phyloP scores from a whole-genome alignment of 1,139 yeast species.

The Lodderomyces elongisporus region DNA sequence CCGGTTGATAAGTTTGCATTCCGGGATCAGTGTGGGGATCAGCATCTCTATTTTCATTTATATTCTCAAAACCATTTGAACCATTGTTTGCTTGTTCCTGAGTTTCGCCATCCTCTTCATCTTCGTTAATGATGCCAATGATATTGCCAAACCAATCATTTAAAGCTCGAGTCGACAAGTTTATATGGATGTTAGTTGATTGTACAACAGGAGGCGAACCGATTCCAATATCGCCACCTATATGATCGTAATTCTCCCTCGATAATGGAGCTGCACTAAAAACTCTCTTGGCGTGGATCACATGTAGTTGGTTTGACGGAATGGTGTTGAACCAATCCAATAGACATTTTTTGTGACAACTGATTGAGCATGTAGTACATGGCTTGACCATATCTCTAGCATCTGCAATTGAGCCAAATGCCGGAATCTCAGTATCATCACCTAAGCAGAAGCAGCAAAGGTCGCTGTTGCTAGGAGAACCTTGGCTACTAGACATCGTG shows the following conservation, averaged over 20 bases:
- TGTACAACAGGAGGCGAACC: conserved; percentile 12
- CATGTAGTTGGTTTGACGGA: conserved; percentile 25
- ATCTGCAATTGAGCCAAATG: conserved; percentile 35
- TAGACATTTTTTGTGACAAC: conserved; percentile 38
- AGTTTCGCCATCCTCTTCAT: conserved; percentile 2
- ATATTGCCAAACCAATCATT: conserved; percentile 16
- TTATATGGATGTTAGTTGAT: conserved; percentile 14
- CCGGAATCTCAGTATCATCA: conserved; percentile 36
- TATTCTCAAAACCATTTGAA: background rate
- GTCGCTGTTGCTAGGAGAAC: too few species aligned
- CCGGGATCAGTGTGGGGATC: too few species aligned
- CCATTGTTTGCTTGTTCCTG: background rate
- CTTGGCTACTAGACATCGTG: too few species aligned
- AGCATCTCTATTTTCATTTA: too few species aligned
- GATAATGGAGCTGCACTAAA: conserved; percentile 1
- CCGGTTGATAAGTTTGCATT: too few species aligned
- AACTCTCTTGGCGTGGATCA: conserved; percentile 16
- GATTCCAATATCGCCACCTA: conserved; percentile 13
- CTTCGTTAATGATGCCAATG: conserved; percentile 1
- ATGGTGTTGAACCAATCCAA: conserved; percentile 42
- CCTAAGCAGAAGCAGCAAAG: conserved; percentile 42
- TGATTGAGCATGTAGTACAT: conserved; percentile 36
- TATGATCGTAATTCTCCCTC: conserved; percentile 4
- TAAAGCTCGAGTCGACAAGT: conserved; percentile 18
- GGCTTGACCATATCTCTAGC: conserved; percentile 39